Evolutionary conservation across 345 rosid species (phyloP).

Genomic region (Syzygium aqueum): DNA sequence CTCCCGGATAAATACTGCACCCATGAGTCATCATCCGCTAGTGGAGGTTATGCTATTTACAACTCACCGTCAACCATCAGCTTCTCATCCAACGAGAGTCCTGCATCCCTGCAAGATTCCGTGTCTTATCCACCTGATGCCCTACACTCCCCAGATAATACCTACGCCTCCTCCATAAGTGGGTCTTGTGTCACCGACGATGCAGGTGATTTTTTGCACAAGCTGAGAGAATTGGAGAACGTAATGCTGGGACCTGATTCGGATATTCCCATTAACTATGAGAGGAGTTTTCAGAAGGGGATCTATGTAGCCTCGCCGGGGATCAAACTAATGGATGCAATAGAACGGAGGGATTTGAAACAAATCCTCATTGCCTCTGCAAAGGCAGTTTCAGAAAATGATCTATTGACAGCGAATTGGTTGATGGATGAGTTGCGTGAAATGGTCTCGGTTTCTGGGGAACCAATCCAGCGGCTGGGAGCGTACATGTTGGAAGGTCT

Average conservation of each 20-base stretch:
- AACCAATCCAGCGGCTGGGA: conserved; percentile 91
- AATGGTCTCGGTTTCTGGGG: conserved; percentile 92
- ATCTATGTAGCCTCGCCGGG: conserved; percentile 13
- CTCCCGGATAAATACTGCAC: conserved; percentile 42
- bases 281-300: conserved; percentile 17
- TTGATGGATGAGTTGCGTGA: conserved; percentile 56
- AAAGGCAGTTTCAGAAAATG: conserved; percentile 68
- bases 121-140: conserved; percentile 22
- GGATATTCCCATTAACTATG: conserved; percentile 26
- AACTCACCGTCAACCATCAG: conserved; percentile 29
- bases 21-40: conserved; percentile 52
- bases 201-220: conserved; percentile 44
- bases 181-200: conserved; percentile 79
- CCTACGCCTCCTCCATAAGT: conserved; percentile 44
- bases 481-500: conserved; percentile 94
- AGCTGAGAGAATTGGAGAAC: conserved; percentile 71
- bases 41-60: conserved; percentile 12
- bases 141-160: conserved; percentile 47
- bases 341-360: conserved; percentile 48
- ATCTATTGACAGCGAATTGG: conserved; percentile 53
- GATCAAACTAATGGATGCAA: conserved; percentile 37
- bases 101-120: conserved; percentile 40
- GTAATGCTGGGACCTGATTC: conserved; percentile 86
- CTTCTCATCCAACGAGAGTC: conserved; percentile 42
- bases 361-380: conserved; percentile 63